Conservation (phyloP, 192 early-diverging fungal species). For the Backusella parvicylindrica region DNA sequence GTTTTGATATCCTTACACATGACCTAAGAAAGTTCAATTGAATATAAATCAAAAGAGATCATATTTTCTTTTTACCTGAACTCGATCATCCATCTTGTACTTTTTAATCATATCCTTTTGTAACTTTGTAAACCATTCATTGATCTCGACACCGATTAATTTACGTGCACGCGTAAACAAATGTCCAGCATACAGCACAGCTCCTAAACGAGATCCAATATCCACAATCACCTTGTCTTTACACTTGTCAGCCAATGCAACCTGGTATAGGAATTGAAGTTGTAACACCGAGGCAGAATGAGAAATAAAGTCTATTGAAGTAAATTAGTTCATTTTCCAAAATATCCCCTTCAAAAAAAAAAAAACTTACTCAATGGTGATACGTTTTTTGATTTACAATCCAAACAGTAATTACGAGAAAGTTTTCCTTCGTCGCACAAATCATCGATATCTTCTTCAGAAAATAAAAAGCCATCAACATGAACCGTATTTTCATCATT, state of each 20-base stretch:
- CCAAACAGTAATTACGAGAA: slow-evolving; percentile 49
- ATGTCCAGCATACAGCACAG: slow-evolving; percentile 53
- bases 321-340: not conserved
- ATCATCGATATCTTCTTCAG: slow-evolving; percentile 58
- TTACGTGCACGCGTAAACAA: slow-evolving; percentile 49
- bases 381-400: slow-evolving; percentile 48
- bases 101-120: slow-evolving; percentile 47
- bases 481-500: slow-evolving; percentile 52
- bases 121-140: slow-evolving; percentile 53
- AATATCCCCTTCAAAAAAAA: not conserved
- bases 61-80: slow-evolving; percentile 35
- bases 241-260: slow-evolving; percentile 36
- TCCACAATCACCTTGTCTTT: slow-evolving; percentile 51
- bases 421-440: slow-evolving; percentile 52
- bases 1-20: slow-evolving; percentile 46
- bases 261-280: slow-evolving; percentile 53
- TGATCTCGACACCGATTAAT: slow-evolving; percentile 59
- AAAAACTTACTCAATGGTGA: slow-evolving; percentile 37
- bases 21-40: slow-evolving; percentile 36
- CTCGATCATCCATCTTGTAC: slow-evolving; percentile 48
- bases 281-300: slow-evolving; percentile 56
- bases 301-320: slow-evolving; percentile 49
- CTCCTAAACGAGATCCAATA: slow-evolving; percentile 57
- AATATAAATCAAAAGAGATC: not conserved
- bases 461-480: slow-evolving; percentile 56